Conservation (phyloP, 257 asterid genomes). For the Euphrasia confusa region DNA sequence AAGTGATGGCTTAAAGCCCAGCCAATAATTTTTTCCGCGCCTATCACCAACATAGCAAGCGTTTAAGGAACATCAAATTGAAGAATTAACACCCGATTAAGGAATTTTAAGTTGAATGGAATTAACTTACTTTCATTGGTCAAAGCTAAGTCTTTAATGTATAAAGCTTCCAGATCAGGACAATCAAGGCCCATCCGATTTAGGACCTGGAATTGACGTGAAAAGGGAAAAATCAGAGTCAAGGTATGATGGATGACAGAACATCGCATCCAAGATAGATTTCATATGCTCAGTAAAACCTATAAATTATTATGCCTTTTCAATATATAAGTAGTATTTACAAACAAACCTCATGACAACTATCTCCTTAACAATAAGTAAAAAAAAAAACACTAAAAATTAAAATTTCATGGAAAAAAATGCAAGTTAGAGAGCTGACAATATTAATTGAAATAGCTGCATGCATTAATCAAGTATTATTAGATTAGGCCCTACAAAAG, state of each 20-base stretch:
- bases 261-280: neutral
- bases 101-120: slow-evolving; percentile 15
- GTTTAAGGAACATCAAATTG: slow-evolving; percentile 21
- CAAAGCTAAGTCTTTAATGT: slow-evolving; percentile 80
- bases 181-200: slow-evolving; percentile 58
- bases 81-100: slow-evolving; percentile 20
- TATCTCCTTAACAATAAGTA: neutral
- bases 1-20: slow-evolving; percentile 88
- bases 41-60: slow-evolving; percentile 39
- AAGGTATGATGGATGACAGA: slow-evolving; percentile 4
- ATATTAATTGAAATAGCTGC: neutral
- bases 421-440: neutral
- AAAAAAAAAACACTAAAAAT: neutral
- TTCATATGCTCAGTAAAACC: neutral
- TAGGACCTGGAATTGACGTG: slow-evolving; percentile 46
- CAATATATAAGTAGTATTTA: slow-evolving; percentile 13
- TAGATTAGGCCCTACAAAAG: neutral
- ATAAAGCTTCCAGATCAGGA: slow-evolving; percentile 63
- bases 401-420: neutral
- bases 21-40: slow-evolving; percentile 66
- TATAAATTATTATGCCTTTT: neutral
- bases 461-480: neutral
- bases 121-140: slow-evolving; percentile 65
- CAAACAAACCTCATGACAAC: slow-evolving; percentile 15
- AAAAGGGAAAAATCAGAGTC: slow-evolving; percentile 15